phyloP scores from a whole-genome alignment of 352 stramenopile species.

The Phytophthora lateralis region DNA sequence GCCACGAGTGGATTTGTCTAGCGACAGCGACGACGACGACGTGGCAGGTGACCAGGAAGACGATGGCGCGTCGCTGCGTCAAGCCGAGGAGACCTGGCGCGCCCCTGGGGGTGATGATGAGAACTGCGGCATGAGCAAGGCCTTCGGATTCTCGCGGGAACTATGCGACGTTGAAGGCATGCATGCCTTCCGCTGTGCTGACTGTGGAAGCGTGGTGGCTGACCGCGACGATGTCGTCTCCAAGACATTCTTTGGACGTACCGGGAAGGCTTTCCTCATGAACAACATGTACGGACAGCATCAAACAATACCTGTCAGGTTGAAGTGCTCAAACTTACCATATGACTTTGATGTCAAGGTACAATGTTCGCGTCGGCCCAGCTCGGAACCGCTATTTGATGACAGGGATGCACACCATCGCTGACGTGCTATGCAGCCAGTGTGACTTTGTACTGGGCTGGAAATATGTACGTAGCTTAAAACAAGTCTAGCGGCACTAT shows the following conservation, averaged over 20 bases:
- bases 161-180: constrained; percentile 54
- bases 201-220: constrained; percentile 67
- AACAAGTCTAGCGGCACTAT: not conserved
- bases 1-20: constrained; percentile 25
- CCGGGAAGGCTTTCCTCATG: constrained; percentile 77
- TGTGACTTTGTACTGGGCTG: constrained; percentile 74
- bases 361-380: constrained; percentile 64
- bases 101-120: not conserved
- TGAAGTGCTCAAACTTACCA: constrained; percentile 5
- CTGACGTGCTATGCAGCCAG: constrained; percentile 64
- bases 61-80: constrained; percentile 28
- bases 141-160: constrained; percentile 46
- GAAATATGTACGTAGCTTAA: constrained; percentile 73
- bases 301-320: not conserved
- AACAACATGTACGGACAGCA: constrained; percentile 68
- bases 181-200: constrained; percentile 62
- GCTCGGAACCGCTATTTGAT: constrained; percentile 76
- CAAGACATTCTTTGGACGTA: constrained; percentile 81
- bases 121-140: constrained; percentile 26
- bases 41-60: constrained; percentile 28
- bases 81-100: constrained; percentile 29
- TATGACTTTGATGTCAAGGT: constrained; percentile 42
- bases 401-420: constrained; percentile 83
- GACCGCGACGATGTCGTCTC: constrained; percentile 75
- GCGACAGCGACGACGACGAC: constrained; percentile 32